Percentiles rank a stretch among this genome's conserved stretches.
These are phyloP conservation scores for Microcyclospora pomicola DNA, from an alignment of 2,329 filamentous ascomycete genomes.

Conservation along the genomic window DNA sequence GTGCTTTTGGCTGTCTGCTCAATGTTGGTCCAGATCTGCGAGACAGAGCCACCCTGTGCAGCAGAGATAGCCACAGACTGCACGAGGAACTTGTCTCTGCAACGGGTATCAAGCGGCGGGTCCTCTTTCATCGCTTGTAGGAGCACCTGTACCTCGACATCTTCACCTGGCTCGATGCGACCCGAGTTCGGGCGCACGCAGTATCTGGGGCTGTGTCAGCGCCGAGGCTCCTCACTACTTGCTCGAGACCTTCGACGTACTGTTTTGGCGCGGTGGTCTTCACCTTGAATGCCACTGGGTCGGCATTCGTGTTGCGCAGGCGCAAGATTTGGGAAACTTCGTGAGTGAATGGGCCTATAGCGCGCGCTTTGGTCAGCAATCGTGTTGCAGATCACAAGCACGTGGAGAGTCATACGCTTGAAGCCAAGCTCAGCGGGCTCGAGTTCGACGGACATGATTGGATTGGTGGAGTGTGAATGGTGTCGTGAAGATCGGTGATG, in stretches of 20 bases:
- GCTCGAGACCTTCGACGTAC: constrained; percentile 46
- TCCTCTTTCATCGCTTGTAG: constrained; percentile 97
- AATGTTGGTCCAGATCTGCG: constrained; percentile 64
- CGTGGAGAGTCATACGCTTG: constrained; percentile 51
- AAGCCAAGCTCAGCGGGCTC: constrained; percentile 86
- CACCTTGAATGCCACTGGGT: constrained; percentile 59
- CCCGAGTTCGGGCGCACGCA: constrained; percentile 96
- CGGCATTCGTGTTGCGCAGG: constrained; percentile 43
- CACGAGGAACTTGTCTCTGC: constrained; percentile 94
- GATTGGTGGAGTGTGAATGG: constrained; percentile 1
- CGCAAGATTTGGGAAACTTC: constrained; percentile 50
- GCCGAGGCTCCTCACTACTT: background rate
- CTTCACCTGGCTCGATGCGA: constrained; percentile 76
- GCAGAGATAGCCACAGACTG: constrained; percentile 75
- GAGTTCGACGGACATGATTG: constrained; percentile 83
- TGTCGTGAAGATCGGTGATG: background rate
- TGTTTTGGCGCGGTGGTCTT: constrained; percentile 99
- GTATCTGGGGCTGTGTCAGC: constrained; percentile 48
- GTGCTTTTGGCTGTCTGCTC: constrained; percentile 60
- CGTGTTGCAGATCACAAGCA: constrained; percentile 1
- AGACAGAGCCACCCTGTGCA: constrained; percentile 54
- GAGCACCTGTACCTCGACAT: constrained; percentile 92
- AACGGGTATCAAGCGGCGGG: constrained; percentile 71
- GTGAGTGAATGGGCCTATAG: constrained; percentile 46
- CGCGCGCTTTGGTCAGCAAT: constrained; percentile 5